Evolutionary conservation across 805 yeast species (phyloP).

Genomic region (Zygosaccharomyces gambellarensis): DNA sequence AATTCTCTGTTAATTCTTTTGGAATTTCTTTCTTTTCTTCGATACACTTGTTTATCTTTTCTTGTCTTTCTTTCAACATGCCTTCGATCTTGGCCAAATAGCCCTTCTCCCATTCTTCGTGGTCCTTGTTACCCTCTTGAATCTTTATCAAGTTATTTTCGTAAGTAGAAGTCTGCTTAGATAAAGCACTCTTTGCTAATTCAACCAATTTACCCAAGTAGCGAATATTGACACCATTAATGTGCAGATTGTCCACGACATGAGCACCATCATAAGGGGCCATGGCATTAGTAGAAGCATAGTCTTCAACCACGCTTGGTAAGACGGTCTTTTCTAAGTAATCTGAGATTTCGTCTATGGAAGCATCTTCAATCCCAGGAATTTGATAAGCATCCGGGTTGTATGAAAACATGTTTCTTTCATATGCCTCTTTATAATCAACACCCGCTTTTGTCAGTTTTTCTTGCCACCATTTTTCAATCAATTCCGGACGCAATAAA

Average conservation of each 20-base stretch:
- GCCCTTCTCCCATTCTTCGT: constrained; percentile 33
- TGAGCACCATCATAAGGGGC: constrained; percentile 82
- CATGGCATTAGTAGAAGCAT: constrained; percentile 41
- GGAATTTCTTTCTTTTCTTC: constrained; percentile 36
- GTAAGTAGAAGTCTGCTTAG: constrained; percentile 22
- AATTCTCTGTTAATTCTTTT: constrained; percentile 32
- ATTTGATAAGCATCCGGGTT: constrained; percentile 75
- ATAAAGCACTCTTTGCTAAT: constrained; percentile 29
- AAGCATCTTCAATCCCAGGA: constrained; percentile 39
- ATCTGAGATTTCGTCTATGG: constrained; percentile 63
- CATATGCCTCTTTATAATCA: constrained; percentile 34
- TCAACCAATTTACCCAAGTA: constrained; percentile 59
- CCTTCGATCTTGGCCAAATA: constrained; percentile 30
- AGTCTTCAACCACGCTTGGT: constrained; percentile 50
- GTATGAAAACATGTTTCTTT: constrained; percentile 47
- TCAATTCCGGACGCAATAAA: constrained; percentile 78
- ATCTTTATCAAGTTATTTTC: constrained; percentile 26
- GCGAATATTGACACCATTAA: constrained; percentile 81
- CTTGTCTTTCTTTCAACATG: constrained; percentile 35
- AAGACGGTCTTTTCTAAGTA: constrained; percentile 56
- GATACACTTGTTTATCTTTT: constrained; percentile 30
- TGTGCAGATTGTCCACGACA: constrained; percentile 63
- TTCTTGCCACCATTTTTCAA: constrained; percentile 83
- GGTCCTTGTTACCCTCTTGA: constrained; percentile 29
- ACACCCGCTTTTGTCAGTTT: constrained; percentile 44